Evolutionary conservation across 352 stramenopile species (phyloP).

Genomic region (Globisporangium yorkense): DNA sequence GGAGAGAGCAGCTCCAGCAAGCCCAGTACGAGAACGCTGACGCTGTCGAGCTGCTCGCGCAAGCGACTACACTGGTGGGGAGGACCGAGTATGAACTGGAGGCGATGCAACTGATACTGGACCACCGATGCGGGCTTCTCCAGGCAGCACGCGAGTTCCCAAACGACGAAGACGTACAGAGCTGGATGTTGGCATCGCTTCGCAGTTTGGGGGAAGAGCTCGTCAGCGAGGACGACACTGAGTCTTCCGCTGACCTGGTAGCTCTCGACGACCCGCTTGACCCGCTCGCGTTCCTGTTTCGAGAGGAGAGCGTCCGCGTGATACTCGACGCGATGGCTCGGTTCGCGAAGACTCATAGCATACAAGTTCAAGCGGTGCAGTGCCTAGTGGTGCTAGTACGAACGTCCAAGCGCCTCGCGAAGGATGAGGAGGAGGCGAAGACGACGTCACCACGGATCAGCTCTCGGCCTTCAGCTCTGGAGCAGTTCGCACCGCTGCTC

Average conservation of each 20-base stretch:
- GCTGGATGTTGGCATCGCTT: constrained; percentile 22
- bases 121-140: constrained; percentile 25
- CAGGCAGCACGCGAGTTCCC: constrained; percentile 24
- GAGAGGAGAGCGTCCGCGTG: constrained; percentile 4
- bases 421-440: not conserved
- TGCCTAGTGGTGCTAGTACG: constrained; percentile 1
- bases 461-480: too few relatives aligned
- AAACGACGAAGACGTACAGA: constrained; percentile 26
- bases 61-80: constrained; percentile 8
- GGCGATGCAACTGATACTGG: constrained; percentile 18
- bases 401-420: not conserved
- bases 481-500: constrained; percentile 2
- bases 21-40: constrained; percentile 1
- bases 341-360: not conserved
- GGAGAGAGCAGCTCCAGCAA: constrained; percentile 5
- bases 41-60: constrained; percentile 11
- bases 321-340: constrained; percentile 4
- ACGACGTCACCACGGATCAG: too few relatives aligned
- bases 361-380: not conserved
- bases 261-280: constrained; percentile 14
- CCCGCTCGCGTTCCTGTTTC: constrained; percentile 9
- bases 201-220: constrained; percentile 15
- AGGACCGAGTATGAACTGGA: constrained; percentile 17
- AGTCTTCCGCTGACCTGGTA: not conserved
- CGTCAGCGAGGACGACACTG: not conserved